Base-by-base conservation (phyloP, 2,329 filamentous ascomycete species). In the Fusarium concolor region DNA sequence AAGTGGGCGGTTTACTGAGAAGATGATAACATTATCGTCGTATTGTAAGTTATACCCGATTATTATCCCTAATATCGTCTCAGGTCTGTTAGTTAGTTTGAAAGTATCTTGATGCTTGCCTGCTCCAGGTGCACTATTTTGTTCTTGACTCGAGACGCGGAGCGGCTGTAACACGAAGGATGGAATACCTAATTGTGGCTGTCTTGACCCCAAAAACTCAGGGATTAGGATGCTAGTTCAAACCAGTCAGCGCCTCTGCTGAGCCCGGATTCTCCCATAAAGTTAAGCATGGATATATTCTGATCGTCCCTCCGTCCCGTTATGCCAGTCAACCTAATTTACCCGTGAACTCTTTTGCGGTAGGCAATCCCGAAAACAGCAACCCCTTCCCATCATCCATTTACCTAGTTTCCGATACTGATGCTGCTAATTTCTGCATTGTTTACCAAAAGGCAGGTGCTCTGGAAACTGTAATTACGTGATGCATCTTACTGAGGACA, bases 191-290 rank as follows among this genome's bases (percentile, higher is more conserved):
- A 53, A 54, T 33, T 67, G 67, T 69, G 67, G 66, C 62, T 69
- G 66, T 56, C 59, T 49, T 52, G 35, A 59, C 55, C 45, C 53
- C 46, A 31, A 59, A 42, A 38, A 31, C 43, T 47, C 12, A 14
- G 49, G 49, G 46, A 56, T 66, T 42, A 45, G 28, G 29, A 31
- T 31, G 29, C 6, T 10, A 31, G 6, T 43, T 44, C 29, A 68
- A 59, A 28, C 71, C 71, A 73, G 71, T 73, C 51, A 71, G 68
- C 44, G 44, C 62, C 49, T 56, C 39, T 56, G 17, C 42, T 50
- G 43, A 45, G 64, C 54, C 71, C 71, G 71, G 55, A 68, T 67
- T 69, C 47, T 70, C 58, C 68, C 71, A 70, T 68, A 46, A 60
- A 71, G 49, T 62, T 58, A 63, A 53, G 39, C 58, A 70, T 63